These are phyloP conservation scores for Mortierella polycephala DNA, from an alignment of 371 early-diverging fungal species.

Conservation along the genomic window DNA sequence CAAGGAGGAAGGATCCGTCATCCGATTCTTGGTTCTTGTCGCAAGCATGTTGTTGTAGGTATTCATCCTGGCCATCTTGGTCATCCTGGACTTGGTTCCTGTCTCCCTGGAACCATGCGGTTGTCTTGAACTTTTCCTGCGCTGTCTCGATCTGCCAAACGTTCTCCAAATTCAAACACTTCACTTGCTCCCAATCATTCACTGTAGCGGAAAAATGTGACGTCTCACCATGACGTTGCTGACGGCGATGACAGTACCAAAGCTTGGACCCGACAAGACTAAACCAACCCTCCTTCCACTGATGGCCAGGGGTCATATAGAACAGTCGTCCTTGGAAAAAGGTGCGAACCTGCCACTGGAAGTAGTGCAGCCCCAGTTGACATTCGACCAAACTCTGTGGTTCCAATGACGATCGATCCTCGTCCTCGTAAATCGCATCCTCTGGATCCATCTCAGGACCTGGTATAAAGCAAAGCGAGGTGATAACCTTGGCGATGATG, in stretches of 20 bases:
- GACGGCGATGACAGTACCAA: conserved; percentile 16
- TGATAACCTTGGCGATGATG: conserved; percentile 22
- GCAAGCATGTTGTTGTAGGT: neutral
- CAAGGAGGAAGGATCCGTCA: conserved; percentile 10
- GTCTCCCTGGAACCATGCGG: neutral
- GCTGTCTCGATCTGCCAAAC: conserved; percentile 16
- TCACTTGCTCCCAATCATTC: neutral
- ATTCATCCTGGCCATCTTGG: neutral
- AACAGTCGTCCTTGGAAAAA: conserved; percentile 14
- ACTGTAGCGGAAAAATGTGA: neutral
- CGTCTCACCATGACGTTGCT: neutral
- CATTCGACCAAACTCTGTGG: conserved; percentile 40
- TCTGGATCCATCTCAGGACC: conserved; percentile 39
- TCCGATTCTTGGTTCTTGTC: neutral
- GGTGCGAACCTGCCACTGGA: conserved; percentile 20
- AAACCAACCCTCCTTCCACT: conserved; percentile 31
- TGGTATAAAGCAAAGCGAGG: conserved; percentile 32
- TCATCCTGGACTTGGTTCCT: neutral
- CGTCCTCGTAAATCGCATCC: conserved; percentile 26
- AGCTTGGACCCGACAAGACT: conserved; percentile 21
- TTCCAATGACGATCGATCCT: conserved; percentile 8
- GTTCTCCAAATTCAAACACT: conserved; percentile 19
- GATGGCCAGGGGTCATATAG: conserved; percentile 11
- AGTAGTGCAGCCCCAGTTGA: conserved; percentile 23
- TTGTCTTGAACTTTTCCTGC: conserved; percentile 3